Conservation (phyloP, 2,329 filamentous ascomycete genomes). For the Dothideomycetidae sp. region DNA sequence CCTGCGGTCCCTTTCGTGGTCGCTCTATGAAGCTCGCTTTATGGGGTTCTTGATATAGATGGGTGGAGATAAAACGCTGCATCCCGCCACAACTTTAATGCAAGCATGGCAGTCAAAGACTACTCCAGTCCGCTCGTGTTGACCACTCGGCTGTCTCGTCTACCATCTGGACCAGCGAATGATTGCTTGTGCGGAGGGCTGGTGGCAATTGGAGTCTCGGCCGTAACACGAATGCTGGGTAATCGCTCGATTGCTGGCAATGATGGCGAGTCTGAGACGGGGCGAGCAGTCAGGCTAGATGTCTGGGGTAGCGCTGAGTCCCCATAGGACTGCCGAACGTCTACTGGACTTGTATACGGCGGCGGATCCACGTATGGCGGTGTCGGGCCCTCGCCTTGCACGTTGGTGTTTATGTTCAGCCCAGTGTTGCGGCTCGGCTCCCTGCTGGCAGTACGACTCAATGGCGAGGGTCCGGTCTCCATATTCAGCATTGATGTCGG, state of each 20-base stretch:
- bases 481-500: slow-evolving; percentile 9
- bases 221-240: slow-evolving; percentile 31
- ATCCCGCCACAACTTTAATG: too few relatives aligned
- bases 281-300: slow-evolving; percentile 9
- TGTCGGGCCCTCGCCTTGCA: slow-evolving; percentile 16
- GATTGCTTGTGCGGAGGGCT: not conserved
- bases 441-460: slow-evolving; percentile 17
- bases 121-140: too few relatives aligned
- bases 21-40: too few relatives aligned
- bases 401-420: slow-evolving; percentile 20
- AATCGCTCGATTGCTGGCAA: slow-evolving; percentile 28
- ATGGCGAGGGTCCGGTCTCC: slow-evolving; percentile 11
- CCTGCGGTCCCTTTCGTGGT: too few relatives aligned
- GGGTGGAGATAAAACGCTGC: too few relatives aligned
- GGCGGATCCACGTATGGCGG: slow-evolving; percentile 22
- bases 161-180: slow-evolving; percentile 2
- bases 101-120: too few relatives aligned
- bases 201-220: slow-evolving; percentile 21
- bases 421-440: slow-evolving; percentile 11
- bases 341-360: slow-evolving; percentile 16
- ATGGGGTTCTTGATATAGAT: too few relatives aligned
- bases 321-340: slow-evolving; percentile 1
- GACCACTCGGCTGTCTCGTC: slow-evolving; percentile 8
- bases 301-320: slow-evolving; percentile 4
- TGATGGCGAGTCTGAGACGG: slow-evolving; percentile 16